These are phyloP conservation scores for Neoscytalidium dimidiatum DNA, from an alignment of 2,329 filamentous ascomycete species.

Conservation along the genomic window DNA sequence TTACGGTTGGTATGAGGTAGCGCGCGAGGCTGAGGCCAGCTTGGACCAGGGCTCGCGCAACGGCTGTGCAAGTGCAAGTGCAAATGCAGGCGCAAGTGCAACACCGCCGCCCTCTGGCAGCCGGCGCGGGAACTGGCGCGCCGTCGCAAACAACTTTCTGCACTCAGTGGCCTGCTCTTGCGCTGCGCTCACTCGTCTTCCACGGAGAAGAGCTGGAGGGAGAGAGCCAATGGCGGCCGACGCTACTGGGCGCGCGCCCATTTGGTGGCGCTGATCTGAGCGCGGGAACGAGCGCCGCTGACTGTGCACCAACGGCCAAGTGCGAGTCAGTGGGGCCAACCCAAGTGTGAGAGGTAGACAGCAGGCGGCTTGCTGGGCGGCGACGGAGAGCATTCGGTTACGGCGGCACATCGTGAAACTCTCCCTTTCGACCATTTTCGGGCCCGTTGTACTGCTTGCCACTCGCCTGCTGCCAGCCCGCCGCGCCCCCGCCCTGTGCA, in stretches of 20 bases:
- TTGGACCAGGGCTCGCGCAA: not conserved
- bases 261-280: not conserved
- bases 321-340: conserved; percentile 5
- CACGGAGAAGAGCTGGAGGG: not conserved
- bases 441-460: not conserved
- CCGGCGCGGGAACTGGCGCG: too few relatives aligned
- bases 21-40: conserved; percentile 8
- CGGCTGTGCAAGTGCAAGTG: not conserved
- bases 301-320: not conserved
- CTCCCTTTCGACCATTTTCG: not conserved
- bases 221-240: not conserved
- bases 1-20: not conserved
- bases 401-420: conserved; percentile 11
- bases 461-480: not conserved
- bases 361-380: not conserved
- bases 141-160: too few relatives aligned
- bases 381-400: not conserved
- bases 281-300: conserved; percentile 1
- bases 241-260: not conserved
- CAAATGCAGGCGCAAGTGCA: not conserved
- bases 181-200: not conserved
- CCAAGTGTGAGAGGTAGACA: not conserved
- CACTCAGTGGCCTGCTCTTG: not conserved
- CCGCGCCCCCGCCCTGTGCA: too few relatives aligned
- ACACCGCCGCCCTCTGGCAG: not conserved